These are phyloP conservation scores for Pyrrhoderma noxium DNA, from an alignment of 1,284 basidiomycete species.

Conservation along the genomic window DNA sequence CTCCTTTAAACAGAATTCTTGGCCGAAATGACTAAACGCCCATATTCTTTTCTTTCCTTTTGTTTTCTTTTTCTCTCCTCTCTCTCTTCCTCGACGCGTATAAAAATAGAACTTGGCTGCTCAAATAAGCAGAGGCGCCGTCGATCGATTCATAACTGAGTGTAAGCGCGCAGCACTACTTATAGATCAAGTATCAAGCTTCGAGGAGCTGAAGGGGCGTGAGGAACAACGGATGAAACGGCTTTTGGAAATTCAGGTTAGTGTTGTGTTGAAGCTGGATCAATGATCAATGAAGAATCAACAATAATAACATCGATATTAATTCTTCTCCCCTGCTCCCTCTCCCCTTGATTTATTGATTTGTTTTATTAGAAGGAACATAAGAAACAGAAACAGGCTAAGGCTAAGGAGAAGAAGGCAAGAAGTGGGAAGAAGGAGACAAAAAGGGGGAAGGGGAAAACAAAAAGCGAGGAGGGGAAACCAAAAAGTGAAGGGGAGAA, in stretches of 20 bases:
- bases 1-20: neutral
- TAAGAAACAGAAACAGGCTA: neutral
- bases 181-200: neutral
- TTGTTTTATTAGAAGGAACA: neutral
- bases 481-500: neutral
- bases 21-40: neutral
- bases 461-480: neutral
- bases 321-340: too few species aligned
- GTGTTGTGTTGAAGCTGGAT: neutral
- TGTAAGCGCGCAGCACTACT: constrained; percentile 19
- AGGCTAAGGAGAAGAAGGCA: neutral
- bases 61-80: neutral
- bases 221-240: neutral
- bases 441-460: neutral
- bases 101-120: constrained; percentile 29
- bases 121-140: constrained; percentile 18
- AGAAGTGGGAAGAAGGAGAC: neutral
- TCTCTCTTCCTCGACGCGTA: neutral
- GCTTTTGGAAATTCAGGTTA: neutral
- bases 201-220: constrained; percentile 12
- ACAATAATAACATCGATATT: neutral
- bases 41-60: neutral
- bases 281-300: neutral
- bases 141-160: constrained; percentile 23
- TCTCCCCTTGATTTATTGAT: too few species aligned